phyloP scores from a whole-genome alignment of 306 rosid genomes.

The Benincasa hispida region DNA sequence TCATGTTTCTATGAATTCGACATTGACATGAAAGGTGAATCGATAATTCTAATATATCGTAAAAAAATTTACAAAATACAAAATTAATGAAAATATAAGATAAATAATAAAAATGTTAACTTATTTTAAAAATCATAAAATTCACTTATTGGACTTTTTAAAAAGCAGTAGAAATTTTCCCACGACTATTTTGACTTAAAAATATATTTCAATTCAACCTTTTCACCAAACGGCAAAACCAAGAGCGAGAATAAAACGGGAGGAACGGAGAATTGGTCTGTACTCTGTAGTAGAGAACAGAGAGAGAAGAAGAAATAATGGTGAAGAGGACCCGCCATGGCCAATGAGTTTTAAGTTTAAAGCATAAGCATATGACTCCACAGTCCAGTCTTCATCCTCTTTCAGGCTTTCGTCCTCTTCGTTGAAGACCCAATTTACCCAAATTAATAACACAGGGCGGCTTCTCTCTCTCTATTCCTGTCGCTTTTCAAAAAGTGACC shows the following conservation, averaged over 20 bases:
- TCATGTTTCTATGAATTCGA: too few relatives aligned
- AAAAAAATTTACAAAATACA: too few relatives aligned
- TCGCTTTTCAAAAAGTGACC: slow-evolving; percentile 5
- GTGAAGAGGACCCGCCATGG: slow-evolving; percentile 4
- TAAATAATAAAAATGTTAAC: too few relatives aligned
- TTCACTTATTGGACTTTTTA: too few relatives aligned
- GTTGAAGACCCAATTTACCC: not conserved
- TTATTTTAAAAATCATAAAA: too few relatives aligned
- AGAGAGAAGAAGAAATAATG: not conserved
- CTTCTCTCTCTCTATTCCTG: not conserved
- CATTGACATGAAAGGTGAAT: too few relatives aligned
- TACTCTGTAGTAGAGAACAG: not conserved
- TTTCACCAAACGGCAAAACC: not conserved
- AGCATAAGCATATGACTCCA: slow-evolving; percentile 3
- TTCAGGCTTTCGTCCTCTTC: not conserved
- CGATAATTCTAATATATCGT: too few relatives aligned
- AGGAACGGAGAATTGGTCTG: not conserved
- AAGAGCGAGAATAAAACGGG: not conserved
- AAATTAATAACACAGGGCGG: not conserved
- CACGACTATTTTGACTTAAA: too few relatives aligned
- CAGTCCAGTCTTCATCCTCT: not conserved
- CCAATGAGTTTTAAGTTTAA: not conserved
- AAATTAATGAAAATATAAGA: too few relatives aligned
- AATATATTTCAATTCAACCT: too few relatives aligned
- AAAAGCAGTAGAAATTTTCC: too few relatives aligned